These are phyloP conservation scores for Chenopodium suecicum DNA, from an alignment of 148 eudicot species.

Conservation along the genomic window DNA sequence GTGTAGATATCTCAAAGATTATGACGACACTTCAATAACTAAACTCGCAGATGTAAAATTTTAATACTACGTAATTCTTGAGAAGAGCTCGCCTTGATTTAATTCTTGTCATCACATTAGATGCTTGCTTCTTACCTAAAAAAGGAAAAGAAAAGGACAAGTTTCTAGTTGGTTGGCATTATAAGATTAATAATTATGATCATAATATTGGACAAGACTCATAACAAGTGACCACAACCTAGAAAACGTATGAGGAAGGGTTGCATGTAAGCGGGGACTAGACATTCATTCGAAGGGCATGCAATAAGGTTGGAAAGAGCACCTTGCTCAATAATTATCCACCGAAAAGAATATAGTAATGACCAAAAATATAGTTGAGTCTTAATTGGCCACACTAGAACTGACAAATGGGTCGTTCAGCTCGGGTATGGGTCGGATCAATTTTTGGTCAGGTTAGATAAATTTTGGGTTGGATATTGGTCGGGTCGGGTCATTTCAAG, in stretches of 20 bases:
- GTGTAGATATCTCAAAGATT: too few species aligned
- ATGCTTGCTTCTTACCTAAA: background rate
- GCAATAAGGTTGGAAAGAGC: background rate
- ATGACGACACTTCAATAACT: too few species aligned
- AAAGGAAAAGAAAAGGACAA: background rate
- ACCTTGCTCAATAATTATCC: background rate
- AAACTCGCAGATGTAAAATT: too few species aligned
- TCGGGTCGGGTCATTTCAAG: too few species aligned
- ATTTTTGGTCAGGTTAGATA: too few species aligned
- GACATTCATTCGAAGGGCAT: background rate
- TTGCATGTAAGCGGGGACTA: slow-evolving; percentile 7
- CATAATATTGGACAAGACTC: background rate
- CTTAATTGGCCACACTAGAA: too few species aligned
- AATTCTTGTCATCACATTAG: background rate
- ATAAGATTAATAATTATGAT: background rate
- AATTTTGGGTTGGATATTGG: too few species aligned
- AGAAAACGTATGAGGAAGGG: background rate
- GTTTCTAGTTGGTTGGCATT: background rate
- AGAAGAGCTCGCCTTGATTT: background rate
- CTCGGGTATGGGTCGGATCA: too few species aligned
- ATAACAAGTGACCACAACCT: background rate
- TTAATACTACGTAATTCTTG: too few species aligned
- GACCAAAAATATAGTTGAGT: background rate
- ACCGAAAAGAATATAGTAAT: background rate
- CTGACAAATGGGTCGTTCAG: too few species aligned